Evolutionary conservation across 192 early-diverging fungal species (phyloP).

Genomic region (Umbelopsis vinacea): DNA sequence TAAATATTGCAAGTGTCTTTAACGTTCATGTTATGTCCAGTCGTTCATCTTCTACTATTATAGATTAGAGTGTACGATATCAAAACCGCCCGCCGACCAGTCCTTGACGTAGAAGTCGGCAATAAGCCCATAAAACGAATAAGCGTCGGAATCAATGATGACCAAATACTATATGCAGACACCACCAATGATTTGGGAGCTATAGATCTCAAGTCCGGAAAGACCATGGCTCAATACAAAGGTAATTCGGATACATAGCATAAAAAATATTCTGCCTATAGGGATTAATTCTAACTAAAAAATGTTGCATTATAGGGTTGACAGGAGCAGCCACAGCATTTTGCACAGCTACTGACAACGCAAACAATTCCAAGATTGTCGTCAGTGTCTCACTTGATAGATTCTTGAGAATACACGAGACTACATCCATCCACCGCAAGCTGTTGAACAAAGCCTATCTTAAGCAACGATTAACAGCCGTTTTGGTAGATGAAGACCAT

Average conservation of each 20-base stretch:
- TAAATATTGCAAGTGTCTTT: background rate
- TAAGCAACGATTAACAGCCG: slow-evolving; percentile 71
- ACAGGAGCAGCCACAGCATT: slow-evolving; percentile 56
- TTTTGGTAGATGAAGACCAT: slow-evolving; percentile 67
- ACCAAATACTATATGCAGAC: slow-evolving; percentile 68
- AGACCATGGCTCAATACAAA: slow-evolving; percentile 62
- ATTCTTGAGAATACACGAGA: slow-evolving; percentile 78
- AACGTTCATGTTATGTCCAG: background rate
- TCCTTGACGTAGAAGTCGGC: slow-evolving; percentile 68
- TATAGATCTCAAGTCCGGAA: slow-evolving; percentile 64
- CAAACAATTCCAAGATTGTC: background rate
- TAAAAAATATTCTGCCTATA: background rate
- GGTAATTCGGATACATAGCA: slow-evolving; percentile 36
- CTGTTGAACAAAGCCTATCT: slow-evolving; percentile 70
- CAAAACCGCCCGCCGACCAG: slow-evolving; percentile 68
- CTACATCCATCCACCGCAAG: slow-evolving; percentile 49
- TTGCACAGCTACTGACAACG: slow-evolving; percentile 1
- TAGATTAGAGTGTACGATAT: slow-evolving; percentile 88
- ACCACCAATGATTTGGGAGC: slow-evolving; percentile 63
- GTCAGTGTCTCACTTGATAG: slow-evolving; percentile 75
- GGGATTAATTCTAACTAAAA: slow-evolving; percentile 16
- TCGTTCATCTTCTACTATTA: background rate
- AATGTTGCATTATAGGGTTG: slow-evolving; percentile 45
- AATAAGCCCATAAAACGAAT: slow-evolving; percentile 67
- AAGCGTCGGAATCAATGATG: slow-evolving; percentile 47